These are phyloP conservation scores for Talinum fruticosum DNA, from an alignment of 148 eudicot species.

Conservation along the genomic window DNA sequence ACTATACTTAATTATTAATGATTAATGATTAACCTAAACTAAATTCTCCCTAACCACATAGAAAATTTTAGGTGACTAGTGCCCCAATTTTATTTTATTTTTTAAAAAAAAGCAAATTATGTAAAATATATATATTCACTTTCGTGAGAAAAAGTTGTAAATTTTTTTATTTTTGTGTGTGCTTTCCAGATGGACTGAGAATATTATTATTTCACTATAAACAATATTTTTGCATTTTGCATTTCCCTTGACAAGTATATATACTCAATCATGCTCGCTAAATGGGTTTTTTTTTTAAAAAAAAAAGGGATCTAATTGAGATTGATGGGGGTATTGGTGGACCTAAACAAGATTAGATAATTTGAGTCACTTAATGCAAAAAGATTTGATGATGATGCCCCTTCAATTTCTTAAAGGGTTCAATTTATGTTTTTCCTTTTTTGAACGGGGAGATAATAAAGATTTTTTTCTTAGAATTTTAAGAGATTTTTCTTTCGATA, in stretches of 20 bases:
- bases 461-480: too few relatives aligned
- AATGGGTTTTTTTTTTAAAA: neutral
- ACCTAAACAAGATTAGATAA: too few relatives aligned
- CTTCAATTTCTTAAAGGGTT: neutral
- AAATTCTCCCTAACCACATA: too few relatives aligned
- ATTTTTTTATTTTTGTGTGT: conserved; percentile 14
- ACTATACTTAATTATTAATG: neutral
- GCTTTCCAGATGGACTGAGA: conserved; percentile 16
- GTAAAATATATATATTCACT: too few relatives aligned
- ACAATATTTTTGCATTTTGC: conserved; percentile 5
- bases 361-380: too few relatives aligned
- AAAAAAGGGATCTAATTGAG: neutral
- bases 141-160: neutral
- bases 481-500: too few relatives aligned
- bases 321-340: too few relatives aligned
- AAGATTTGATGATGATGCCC: too few relatives aligned
- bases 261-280: neutral
- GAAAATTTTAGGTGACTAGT: too few relatives aligned
- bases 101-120: too few relatives aligned
- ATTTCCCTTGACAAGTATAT: neutral
- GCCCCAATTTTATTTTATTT: too few relatives aligned
- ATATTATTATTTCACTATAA: neutral
- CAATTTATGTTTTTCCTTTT: neutral
- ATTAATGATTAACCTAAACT: too few relatives aligned
- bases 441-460: neutral